Evolutionary conservation across 352 stramenopile genomes (phyloP).

Genomic region (Phytophthora parvispora): DNA sequence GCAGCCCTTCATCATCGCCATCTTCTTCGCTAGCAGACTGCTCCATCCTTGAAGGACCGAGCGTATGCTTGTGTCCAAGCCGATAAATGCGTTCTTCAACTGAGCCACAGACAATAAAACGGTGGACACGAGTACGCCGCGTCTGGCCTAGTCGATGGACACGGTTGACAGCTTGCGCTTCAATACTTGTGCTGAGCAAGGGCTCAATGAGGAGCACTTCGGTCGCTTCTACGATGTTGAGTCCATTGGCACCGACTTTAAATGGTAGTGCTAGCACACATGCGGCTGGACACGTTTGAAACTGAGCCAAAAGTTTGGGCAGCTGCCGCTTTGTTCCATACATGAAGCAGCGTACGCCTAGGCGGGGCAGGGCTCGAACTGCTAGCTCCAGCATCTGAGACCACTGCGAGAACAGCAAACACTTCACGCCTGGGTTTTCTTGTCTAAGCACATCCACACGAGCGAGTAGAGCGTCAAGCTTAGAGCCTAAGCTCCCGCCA

Average conservation of each 20-base stretch:
- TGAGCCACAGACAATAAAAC: conserved; percentile 91
- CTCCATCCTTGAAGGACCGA: not conserved
- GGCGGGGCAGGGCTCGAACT: conserved; percentile 33
- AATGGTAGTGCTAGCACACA: conserved; percentile 85
- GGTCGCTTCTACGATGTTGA: conserved; percentile 95
- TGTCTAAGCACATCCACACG: conserved; percentile 59
- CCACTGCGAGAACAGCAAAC: conserved; percentile 95
- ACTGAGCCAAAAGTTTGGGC: conserved; percentile 52
- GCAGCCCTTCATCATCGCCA: conserved; percentile 27
- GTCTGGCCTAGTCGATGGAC: conserved; percentile 94
- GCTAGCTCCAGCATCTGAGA: conserved; percentile 80
- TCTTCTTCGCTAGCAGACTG: conserved; percentile 5
- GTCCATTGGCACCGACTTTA: conserved; percentile 91
- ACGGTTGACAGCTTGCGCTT: conserved; percentile 91
- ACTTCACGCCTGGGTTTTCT: conserved; percentile 78
- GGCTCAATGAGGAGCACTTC: conserved; percentile 95
- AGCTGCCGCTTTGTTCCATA: conserved; percentile 71
- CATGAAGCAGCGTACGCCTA: conserved; percentile 80
- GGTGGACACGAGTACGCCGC: conserved; percentile 82
- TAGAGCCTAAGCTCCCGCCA: conserved; percentile 68
- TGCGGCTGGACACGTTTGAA: conserved; percentile 56
- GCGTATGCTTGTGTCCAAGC: conserved; percentile 19
- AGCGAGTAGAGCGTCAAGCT: conserved; percentile 72
- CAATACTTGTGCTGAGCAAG: conserved; percentile 87
- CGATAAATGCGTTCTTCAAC: conserved; percentile 92